Evolutionary conservation across 306 rosid genomes (phyloP), one percentile per base, ranked within the genome.

Genomic region (Biancaea sappan): DNA sequence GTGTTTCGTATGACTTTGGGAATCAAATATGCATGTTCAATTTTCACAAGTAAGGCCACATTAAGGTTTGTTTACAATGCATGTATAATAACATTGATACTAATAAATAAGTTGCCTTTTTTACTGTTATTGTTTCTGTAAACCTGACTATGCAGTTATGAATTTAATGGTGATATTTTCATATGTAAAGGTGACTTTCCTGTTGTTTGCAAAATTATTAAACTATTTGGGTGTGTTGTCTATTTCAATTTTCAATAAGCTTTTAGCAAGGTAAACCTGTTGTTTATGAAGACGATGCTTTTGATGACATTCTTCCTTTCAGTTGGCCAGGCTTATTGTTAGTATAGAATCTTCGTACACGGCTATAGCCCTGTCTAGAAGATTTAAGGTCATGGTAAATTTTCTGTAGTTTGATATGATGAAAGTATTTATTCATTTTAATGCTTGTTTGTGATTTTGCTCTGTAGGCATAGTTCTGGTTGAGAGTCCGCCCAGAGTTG

Each of bases 151-250:
- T 35, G 52, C 37, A 46, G 14, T 34, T 31, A 14, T 44, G 48
- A 13, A 10, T 73, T 25, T 69, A 48, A 68, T 80, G 63, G 54
- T 41, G 69, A 74, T 68, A 53, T 35, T 31, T 50, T 38, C 37
- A 22, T 31, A 19, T 37, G 50, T 18, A 18, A 44, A n/a, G 19
- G 52, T 15, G 76, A 19, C 67, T 73, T 28, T 22, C 48, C 48
- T 50, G 41, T 50, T 31, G 61, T 37, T 13, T 60, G 31, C 53
- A 11, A 4, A 26, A 6, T 24, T 57, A 40, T 19, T 67, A 24
- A 37, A 50, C 29, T 38, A 21, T 54, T 61, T 24, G 62, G 62
- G 50, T 47, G 29, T 24, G 26, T 66, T 56, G 48, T 34, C 26
- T 64, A 50, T 65, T 38, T 18, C 66, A 26, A 53, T n/a, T 65